Conservation (phyloP, 169 alveolate species). For the Plasmodium billcollinsi region DNA sequence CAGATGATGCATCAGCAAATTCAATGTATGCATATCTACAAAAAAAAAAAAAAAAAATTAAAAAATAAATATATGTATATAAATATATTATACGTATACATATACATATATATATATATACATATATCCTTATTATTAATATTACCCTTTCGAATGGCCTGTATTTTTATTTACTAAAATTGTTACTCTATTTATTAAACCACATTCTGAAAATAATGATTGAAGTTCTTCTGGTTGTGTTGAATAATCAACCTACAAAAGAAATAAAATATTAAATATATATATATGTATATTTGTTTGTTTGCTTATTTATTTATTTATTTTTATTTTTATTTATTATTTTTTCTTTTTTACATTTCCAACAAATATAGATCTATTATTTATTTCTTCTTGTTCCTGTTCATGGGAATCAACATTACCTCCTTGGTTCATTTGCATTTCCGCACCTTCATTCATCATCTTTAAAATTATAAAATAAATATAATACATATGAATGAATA, state of each 20-base stretch:
- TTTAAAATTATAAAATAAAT: conserved; percentile 6
- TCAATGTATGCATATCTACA: conserved; percentile 93
- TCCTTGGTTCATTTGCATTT: conserved; percentile 63
- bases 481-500: not conserved
- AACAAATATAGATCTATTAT: conserved; percentile 85
- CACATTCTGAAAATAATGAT: conserved; percentile 93
- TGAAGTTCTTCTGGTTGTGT: conserved; percentile 93
- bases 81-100: not conserved
- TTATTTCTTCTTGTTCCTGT: conserved; percentile 83
- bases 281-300: not conserved
- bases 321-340: not conserved
- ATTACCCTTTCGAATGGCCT: conserved; percentile 94
- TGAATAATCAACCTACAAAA: conserved; percentile 91
- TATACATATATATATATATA: not conserved
- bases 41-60: not conserved
- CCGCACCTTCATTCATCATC: conserved; percentile 78
- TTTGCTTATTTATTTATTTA: not conserved
- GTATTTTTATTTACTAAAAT: conserved; percentile 93
- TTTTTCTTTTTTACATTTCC: conserved; percentile 81
- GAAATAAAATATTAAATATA: conserved; percentile 20
- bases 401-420: conserved; percentile 67
- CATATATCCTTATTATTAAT: not conserved
- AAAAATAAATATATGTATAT: not conserved
- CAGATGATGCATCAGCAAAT: conserved; percentile 89
- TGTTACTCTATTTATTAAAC: conserved; percentile 92